A percentile compares a stretch with the other conserved stretches of the same genome.
Conservation (phyloP, 225 moss, liverwort and hornwort species). For the Marchantia polymorpha region DNA sequence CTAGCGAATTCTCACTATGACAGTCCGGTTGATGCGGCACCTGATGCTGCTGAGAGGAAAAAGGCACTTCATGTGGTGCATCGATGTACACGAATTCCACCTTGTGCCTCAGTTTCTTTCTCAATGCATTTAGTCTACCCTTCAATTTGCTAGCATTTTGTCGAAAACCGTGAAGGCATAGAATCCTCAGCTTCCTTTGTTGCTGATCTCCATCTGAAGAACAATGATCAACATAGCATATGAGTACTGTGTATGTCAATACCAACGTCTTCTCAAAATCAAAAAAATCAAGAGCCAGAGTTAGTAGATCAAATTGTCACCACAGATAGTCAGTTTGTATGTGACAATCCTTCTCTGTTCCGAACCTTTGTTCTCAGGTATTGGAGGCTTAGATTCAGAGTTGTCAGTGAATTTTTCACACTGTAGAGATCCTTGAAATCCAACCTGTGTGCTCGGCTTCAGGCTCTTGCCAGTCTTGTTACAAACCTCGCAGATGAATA, state of each 20-base stretch:
- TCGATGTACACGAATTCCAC: constrained; percentile 81
- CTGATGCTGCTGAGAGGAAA: constrained; percentile 25
- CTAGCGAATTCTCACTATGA: not conserved
- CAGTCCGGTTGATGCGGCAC: not conserved
- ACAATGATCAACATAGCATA: not conserved
- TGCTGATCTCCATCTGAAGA: constrained; percentile 39
- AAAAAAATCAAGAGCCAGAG: not conserved
- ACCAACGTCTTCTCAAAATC: not conserved
- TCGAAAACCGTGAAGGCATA: constrained; percentile 94
- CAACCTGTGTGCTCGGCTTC: constrained; percentile 7
- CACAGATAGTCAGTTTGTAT: not conserved
- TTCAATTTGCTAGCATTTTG: constrained; percentile 84
- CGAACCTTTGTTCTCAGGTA: constrained; percentile 32
- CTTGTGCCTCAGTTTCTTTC: constrained; percentile 71
- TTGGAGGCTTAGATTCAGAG: constrained; percentile 2
- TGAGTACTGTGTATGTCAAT: not conserved
- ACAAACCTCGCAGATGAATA: constrained; percentile 40
- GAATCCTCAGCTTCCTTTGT: constrained; percentile 52
- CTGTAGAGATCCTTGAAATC: constrained; percentile 1
- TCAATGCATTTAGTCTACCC: constrained; percentile 73
- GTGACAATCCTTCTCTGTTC: not conserved
- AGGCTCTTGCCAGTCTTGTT: constrained; percentile 17
- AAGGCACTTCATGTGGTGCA: constrained; percentile 74
- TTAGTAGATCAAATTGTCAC: not conserved
- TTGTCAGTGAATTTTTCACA: not conserved